These are phyloP conservation scores for Penicillium longicatenatum DNA, from an alignment of 495 filamentous ascomycete species.

Conservation along the genomic window DNA sequence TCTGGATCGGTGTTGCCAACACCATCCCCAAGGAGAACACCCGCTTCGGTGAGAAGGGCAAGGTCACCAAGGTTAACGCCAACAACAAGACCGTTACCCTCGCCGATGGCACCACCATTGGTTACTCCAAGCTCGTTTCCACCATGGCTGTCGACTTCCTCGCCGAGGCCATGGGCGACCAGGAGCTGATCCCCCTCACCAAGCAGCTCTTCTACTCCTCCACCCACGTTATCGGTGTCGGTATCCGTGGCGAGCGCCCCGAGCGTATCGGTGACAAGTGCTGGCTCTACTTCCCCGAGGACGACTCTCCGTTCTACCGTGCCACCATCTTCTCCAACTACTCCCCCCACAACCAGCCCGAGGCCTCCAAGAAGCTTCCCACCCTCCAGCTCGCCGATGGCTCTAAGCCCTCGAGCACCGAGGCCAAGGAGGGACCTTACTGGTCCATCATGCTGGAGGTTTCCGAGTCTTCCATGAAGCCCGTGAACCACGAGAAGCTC, in stretches of 20 bases:
- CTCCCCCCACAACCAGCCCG: slow-evolving; percentile 96
- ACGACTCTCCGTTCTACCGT: slow-evolving; percentile 99
- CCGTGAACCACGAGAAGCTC: slow-evolving; percentile 79
- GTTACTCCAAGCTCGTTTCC: slow-evolving; percentile 88
- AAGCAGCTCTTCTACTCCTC: slow-evolving; percentile 96
- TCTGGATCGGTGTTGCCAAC: slow-evolving; percentile 97
- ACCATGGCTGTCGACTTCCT: slow-evolving; percentile 97
- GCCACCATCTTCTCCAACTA: slow-evolving; percentile 99
- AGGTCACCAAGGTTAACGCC: slow-evolving; percentile 82
- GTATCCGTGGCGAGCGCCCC: slow-evolving; percentile 88
- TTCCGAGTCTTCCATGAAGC: slow-evolving; percentile 94
- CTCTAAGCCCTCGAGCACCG: slow-evolving; percentile 67
- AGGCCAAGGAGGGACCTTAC: slow-evolving; percentile 85
- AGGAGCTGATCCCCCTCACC: slow-evolving; percentile 77
- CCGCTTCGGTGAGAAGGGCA: slow-evolving; percentile 80
- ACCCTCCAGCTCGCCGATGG: slow-evolving; percentile 85
- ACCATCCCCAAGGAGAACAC: slow-evolving; percentile 92
- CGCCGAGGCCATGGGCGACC: slow-evolving; percentile 82
- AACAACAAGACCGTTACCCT: slow-evolving; percentile 80
- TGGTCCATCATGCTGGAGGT: slow-evolving; percentile 99
- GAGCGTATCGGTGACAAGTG: slow-evolving; percentile 99
- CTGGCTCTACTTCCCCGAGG: slow-evolving; percentile 99
- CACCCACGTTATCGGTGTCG: slow-evolving; percentile 96
- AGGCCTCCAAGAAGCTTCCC: slow-evolving; percentile 77
- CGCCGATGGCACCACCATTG: slow-evolving; percentile 83